Evolutionary conservation across 2,329 filamentous ascomycete genomes (phyloP).

Genomic region (Pyrenochaeta sp.): DNA sequence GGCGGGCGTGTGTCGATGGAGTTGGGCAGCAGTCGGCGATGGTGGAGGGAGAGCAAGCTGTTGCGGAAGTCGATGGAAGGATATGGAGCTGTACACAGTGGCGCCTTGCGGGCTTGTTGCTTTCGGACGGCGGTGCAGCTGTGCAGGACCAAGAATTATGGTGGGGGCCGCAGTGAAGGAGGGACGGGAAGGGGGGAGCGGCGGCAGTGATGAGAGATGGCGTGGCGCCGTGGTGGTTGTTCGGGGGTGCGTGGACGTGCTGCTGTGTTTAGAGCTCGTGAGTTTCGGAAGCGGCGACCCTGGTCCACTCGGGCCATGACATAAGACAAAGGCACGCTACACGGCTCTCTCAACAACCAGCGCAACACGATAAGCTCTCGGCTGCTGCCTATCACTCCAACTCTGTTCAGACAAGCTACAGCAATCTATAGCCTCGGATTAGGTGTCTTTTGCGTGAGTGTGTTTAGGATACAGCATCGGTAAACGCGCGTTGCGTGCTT

Average conservation of each 20-base stretch:
- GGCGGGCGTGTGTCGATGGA: constrained; percentile 15
- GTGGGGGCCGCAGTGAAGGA: constrained; percentile 36
- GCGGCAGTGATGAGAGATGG: constrained; percentile 42
- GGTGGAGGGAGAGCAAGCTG: constrained; percentile 28
- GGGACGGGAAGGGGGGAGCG: constrained; percentile 36
- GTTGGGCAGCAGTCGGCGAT: constrained; percentile 24
- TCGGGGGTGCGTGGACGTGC: constrained; percentile 35
- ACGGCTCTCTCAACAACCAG: constrained; percentile 12
- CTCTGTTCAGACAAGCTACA: too few relatives aligned
- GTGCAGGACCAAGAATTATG: constrained; percentile 17
- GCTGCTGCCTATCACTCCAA: neutral
- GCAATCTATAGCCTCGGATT: too few relatives aligned
- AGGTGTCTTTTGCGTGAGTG: too few relatives aligned
- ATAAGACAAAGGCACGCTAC: constrained; percentile 19
- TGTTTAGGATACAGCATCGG: neutral
- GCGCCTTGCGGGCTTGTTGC: constrained; percentile 37
- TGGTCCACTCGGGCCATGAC: constrained; percentile 21
- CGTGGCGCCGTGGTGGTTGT: constrained; percentile 33
- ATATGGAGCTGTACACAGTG: constrained; percentile 47
- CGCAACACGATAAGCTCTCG: constrained; percentile 12
- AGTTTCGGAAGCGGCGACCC: constrained; percentile 27
- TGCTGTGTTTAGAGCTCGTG: constrained; percentile 30
- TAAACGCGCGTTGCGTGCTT: neutral
- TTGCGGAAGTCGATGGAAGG: constrained; percentile 45
- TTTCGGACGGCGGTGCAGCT: constrained; percentile 17